Evolutionary conservation across 257 asterid species (phyloP).

Genomic region (Petunia axillaris): DNA sequence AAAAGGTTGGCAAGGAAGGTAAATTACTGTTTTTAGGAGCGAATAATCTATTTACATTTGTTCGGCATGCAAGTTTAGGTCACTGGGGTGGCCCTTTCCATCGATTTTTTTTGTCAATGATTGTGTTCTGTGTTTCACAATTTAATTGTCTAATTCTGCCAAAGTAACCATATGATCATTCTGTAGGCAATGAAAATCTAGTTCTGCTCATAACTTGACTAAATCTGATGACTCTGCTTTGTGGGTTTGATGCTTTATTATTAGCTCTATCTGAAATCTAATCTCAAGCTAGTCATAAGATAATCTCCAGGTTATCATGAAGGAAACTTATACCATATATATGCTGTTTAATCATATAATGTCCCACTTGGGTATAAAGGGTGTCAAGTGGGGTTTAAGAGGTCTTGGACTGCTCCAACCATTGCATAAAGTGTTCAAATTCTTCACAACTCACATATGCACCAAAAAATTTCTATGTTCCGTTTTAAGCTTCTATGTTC

Average conservation of each 20-base stretch:
- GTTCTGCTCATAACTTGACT: not conserved
- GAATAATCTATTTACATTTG: constrained; percentile 21
- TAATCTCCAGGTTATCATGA: constrained; percentile 15
- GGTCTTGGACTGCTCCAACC: not conserved
- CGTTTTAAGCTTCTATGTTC: constrained; percentile 1
- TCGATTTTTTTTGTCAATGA: constrained; percentile 13
- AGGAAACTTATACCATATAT: constrained; percentile 4
- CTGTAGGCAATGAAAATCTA: constrained; percentile 14
- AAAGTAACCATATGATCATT: not conserved
- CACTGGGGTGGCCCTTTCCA: constrained; percentile 27
- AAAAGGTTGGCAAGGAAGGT: constrained; percentile 64
- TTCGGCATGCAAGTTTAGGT: constrained; percentile 23
- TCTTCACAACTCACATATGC: not conserved
- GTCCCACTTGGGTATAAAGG: not conserved
- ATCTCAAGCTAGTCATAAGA: constrained; percentile 6
- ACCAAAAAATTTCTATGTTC: not conserved
- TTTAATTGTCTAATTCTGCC: not conserved
- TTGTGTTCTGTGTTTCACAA: constrained; percentile 15
- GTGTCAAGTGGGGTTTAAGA: not conserved
- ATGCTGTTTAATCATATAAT: not conserved
- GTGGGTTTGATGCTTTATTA: not conserved
- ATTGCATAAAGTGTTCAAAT: not conserved
- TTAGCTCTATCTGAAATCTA: not conserved
- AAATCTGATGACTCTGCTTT: constrained; percentile 1
- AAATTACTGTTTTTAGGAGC: constrained; percentile 30